Conservation (phyloP, 1,284 basidiomycete genomes). For the Ceratobasidium sp. region DNA sequence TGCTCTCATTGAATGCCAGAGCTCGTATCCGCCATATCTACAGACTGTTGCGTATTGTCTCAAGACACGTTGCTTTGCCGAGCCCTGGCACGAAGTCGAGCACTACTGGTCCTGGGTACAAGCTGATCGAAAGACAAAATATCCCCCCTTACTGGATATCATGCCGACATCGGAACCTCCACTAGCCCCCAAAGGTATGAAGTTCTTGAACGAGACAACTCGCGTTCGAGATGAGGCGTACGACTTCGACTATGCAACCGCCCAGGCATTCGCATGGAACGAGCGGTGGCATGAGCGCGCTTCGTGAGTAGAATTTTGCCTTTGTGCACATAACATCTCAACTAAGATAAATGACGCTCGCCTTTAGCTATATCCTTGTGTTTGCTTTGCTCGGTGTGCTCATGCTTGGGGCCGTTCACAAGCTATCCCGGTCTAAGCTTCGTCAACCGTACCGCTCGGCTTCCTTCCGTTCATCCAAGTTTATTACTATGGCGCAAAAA, state of each 20-base stretch:
- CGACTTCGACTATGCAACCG: constrained; percentile 22
- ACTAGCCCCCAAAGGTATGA: constrained; percentile 22
- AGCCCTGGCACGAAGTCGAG: constrained; percentile 17
- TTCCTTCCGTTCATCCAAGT: constrained; percentile 12
- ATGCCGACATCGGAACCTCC: constrained; percentile 33
- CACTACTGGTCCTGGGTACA: constrained; percentile 41
- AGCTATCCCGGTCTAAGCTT: constrained; percentile 2
- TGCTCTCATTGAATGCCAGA: constrained; percentile 12
- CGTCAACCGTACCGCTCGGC: background rate
- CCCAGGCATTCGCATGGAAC: constrained; percentile 25
- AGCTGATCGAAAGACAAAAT: constrained; percentile 21
- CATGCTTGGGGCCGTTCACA: constrained; percentile 17
- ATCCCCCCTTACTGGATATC: constrained; percentile 19
- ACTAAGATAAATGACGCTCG: background rate
- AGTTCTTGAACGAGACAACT: constrained; percentile 22
- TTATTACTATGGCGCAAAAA: constrained; percentile 27
- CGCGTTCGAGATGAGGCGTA: constrained; percentile 33
- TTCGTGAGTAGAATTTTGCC: constrained; percentile 9
- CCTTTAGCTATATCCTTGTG: constrained; percentile 35
- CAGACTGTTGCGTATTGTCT: constrained; percentile 34
- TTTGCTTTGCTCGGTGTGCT: background rate
- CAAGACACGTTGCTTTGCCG: constrained; percentile 17
- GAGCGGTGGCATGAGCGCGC: constrained; percentile 36
- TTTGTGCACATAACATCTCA: background rate
- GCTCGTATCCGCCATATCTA: constrained; percentile 16